phyloP scores from a whole-genome alignment of 306 rosid species.

The Hippophae tibetana region DNA sequence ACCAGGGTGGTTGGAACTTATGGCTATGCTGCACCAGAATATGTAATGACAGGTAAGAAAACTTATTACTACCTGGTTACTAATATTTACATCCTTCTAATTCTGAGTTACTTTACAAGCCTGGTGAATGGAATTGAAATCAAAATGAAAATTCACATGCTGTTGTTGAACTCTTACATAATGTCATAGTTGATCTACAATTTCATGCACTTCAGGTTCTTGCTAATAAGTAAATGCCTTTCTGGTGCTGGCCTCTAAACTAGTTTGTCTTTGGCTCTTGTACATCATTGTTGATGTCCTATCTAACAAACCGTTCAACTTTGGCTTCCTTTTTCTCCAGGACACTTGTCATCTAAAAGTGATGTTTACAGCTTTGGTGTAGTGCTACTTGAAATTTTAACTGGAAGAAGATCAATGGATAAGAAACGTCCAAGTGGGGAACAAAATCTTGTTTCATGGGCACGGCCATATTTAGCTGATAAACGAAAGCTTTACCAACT shows the following conservation, averaged over 20 bases:
- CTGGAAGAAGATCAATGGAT: constrained; percentile 97
- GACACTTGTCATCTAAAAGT: constrained; percentile 87
- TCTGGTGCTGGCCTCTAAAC: neutral
- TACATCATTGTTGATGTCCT: constrained; percentile 10
- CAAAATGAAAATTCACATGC: neutral
- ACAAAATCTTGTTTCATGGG: constrained; percentile 92
- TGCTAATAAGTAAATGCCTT: neutral
- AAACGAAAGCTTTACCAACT: constrained; percentile 67
- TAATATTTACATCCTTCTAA: constrained; percentile 6
- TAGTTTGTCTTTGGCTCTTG: neutral
- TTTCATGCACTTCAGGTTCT: neutral
- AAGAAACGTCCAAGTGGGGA: constrained; percentile 90
- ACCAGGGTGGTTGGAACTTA: constrained; percentile 95
- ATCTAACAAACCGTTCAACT: constrained; percentile 14
- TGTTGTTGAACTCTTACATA: neutral
- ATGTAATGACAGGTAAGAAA: constrained; percentile 86
- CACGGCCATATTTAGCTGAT: constrained; percentile 76
- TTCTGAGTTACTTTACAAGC: constrained; percentile 3
- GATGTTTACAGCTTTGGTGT: constrained; percentile 97
- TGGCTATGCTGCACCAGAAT: constrained; percentile 96
- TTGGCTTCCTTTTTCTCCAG: constrained; percentile 34
- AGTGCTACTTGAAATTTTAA: constrained; percentile 79
- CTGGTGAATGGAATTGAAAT: neutral
- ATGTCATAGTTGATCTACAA: neutral
- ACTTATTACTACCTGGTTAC: constrained; percentile 7